Conservation (phyloP, 2,329 filamentous ascomycete species). For the Pezizomycotina sp. region DNA sequence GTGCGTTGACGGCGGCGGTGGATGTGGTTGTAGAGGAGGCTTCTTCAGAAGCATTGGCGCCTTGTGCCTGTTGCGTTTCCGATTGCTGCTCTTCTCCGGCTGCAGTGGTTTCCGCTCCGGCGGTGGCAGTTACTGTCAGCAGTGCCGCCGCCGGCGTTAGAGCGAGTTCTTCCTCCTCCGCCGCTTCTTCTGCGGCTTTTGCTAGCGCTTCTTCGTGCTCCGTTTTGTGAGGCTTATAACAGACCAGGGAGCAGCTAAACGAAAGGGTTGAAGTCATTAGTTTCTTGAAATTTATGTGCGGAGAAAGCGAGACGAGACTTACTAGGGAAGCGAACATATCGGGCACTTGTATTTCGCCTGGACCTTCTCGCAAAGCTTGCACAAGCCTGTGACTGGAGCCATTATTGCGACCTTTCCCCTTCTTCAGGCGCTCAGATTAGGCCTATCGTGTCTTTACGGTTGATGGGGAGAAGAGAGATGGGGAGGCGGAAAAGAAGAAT, state of each 20-base stretch:
- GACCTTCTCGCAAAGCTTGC: constrained; percentile 19
- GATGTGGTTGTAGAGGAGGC: constrained; percentile 6
- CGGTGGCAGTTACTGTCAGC: constrained; percentile 4
- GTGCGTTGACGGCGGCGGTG: constrained; percentile 5
- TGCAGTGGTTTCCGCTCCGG: constrained; percentile 1
- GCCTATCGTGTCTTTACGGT: no score
- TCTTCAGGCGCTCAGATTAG: no score
- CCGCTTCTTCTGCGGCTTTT: no score
- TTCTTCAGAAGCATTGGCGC: constrained; percentile 8
- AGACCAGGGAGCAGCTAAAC: constrained; percentile 14
- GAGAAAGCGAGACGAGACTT: constrained; percentile 1
- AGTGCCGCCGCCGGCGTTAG: constrained; percentile 5
- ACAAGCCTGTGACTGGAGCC: constrained; percentile 18
- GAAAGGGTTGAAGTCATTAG: constrained; percentile 4
- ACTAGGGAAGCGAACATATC: constrained; percentile 18
- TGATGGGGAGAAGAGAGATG: no score
- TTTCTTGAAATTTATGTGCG: not conserved
- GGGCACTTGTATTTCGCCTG: constrained; percentile 19
- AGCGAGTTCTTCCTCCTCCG: constrained; percentile 17
- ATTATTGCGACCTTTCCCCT: no score
- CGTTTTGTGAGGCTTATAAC: constrained; percentile 19
- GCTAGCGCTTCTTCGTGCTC: no score
- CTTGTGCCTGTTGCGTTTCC: no score
- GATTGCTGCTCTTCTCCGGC: no score
- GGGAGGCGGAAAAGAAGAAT: no score